These are phyloP conservation scores for Davidsoniella australis DNA, from an alignment of 2,329 filamentous ascomycete species.

Conservation along the genomic window DNA sequence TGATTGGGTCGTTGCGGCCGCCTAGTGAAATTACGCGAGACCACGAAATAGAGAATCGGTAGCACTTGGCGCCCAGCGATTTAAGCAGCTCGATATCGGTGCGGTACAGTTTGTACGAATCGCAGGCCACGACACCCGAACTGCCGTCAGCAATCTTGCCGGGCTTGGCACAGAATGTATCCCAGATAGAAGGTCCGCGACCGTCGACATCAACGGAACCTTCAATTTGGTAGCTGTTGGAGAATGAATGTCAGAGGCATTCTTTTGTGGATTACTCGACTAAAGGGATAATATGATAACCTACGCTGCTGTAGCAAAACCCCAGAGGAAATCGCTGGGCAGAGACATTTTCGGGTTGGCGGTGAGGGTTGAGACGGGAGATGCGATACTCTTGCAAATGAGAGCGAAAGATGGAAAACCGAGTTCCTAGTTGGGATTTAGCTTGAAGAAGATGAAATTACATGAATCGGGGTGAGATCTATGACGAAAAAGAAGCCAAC, in stretches of 20 bases:
- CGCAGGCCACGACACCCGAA: conserved; percentile 63
- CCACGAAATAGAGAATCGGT: conserved; percentile 78
- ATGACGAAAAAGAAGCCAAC: too few species aligned
- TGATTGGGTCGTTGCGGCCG: conserved; percentile 65
- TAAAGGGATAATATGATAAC: conserved; percentile 17
- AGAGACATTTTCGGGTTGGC: conserved; percentile 31
- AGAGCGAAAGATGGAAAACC: too few species aligned
- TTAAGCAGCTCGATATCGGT: conserved; percentile 68
- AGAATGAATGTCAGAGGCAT: not conserved
- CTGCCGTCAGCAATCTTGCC: conserved; percentile 70
- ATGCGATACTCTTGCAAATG: too few species aligned
- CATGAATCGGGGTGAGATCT: too few species aligned
- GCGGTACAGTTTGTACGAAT: conserved; percentile 65
- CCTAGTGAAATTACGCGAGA: conserved; percentile 74
- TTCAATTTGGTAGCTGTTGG: conserved; percentile 67
- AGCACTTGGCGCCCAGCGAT: conserved; percentile 52
- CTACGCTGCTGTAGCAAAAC: conserved; percentile 62
- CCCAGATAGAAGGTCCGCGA: conserved; percentile 72
- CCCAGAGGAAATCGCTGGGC: conserved; percentile 58
- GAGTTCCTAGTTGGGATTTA: too few species aligned
- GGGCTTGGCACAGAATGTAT: conserved; percentile 65
- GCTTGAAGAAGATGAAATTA: too few species aligned
- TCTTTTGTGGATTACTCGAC: not conserved
- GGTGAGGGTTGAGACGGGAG: not conserved
- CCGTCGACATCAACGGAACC: conserved; percentile 59